Percentiles rank a stretch among this genome's conserved stretches.
phyloP scores from a whole-genome alignment of 345 rosid genomes.

The Citrus reticulata region DNA sequence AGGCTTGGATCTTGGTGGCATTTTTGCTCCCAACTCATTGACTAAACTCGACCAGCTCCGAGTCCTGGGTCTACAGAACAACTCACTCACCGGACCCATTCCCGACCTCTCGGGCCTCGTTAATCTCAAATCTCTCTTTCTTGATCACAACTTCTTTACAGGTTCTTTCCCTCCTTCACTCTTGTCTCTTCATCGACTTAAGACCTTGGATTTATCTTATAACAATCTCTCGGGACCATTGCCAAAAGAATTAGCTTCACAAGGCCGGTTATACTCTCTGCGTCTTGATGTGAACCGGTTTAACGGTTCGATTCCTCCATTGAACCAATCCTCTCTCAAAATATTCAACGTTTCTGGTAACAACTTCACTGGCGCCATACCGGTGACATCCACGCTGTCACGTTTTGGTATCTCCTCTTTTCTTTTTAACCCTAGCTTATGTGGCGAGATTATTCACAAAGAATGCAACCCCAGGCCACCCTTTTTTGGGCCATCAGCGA shows the following conservation, averaged over 20 bases:
- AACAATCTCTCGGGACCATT: constrained; percentile 63
- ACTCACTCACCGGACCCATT: constrained; percentile 67
- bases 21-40: constrained; percentile 49
- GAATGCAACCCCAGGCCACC: constrained; percentile 63
- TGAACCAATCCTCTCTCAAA: constrained; percentile 72
- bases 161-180: constrained; percentile 71
- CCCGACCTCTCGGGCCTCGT: constrained; percentile 70
- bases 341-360: constrained; percentile 68
- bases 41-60: constrained; percentile 79
- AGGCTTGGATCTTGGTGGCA: constrained; percentile 57
- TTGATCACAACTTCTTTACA: constrained; percentile 62
- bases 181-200: constrained; percentile 50
- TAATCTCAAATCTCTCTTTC: constrained; percentile 73
- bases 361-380: constrained; percentile 67
- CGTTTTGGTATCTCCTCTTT: constrained; percentile 63
- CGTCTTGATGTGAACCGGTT: constrained; percentile 64
- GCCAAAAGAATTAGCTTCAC: constrained; percentile 36
- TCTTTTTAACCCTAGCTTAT: constrained; percentile 61
- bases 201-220: constrained; percentile 62
- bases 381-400: constrained; percentile 51
- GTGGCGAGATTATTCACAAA: constrained; percentile 84
- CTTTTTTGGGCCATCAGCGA: constrained; percentile 50
- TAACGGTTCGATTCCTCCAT: constrained; percentile 58
- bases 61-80: constrained; percentile 79
- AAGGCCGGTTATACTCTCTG: constrained; percentile 50